Base-by-base conservation (phyloP, 768 basidiomycete species). In the Lactarius hatsudake region DNA sequence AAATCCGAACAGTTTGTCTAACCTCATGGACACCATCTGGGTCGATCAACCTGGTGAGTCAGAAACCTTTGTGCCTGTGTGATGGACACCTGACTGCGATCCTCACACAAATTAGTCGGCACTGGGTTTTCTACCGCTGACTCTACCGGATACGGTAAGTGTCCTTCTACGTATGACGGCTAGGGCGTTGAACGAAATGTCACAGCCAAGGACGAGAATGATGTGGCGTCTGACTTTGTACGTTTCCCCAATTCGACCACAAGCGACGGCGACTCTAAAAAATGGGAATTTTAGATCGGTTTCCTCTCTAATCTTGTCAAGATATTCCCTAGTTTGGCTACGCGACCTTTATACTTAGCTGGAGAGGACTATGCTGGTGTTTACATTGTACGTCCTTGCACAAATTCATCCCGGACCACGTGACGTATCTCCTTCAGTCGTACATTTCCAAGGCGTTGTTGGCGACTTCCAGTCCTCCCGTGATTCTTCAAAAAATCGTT, bases 341-440 rank as follows among this genome's bases (percentile, higher is more conserved):
- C 78, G 1, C 84, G 90, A 34, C 90, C 90, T 18, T 80, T 91
- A 42, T 78, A 87, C 74, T 73, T 92, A 43, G 85, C 84, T 0
- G 90, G 90, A 6, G 90, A 91, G 76, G 89, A 87, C 71, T 91
- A 91, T 74, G 85, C 90, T 17, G 90, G 90, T 34, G 82, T 82
- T 66, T 90, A 88, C 71, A 90, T 91, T 62, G 85, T 86, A 66
- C 71, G 85, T 73, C 36, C 56, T 54, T 23, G 18, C 9, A 13
- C 26, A 53, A 53, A 53, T 26, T 53, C 51, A 6, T 28, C 48
- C 12, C 23, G 13, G 26, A 26, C 51, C 2, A 13, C 13, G 5
- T 15, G n/a, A 26, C 26, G 23, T 32, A 26, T 17, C 30, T 54
- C 17, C 5, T 7, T 7, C 48, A 91, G 88, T 89, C 90, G 12